Percentiles rank a stretch among this genome's conserved stretches.
Evolutionary conservation across 768 basidiomycete species (phyloP).

Genomic region (Leccinum imitatum): DNA sequence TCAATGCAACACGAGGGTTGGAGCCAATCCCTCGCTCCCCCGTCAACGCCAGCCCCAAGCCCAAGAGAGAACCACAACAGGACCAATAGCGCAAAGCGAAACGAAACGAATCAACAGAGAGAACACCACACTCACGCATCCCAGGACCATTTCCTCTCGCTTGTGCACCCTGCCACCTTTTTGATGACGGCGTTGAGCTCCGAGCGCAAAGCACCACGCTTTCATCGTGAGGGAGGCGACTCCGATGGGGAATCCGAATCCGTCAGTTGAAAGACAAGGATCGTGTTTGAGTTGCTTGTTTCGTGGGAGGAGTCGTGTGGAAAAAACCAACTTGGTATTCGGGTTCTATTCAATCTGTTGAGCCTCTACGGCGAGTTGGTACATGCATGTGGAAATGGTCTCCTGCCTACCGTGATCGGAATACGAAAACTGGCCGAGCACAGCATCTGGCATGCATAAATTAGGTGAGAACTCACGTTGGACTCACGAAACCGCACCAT

Average conservation of each 20-base stretch:
- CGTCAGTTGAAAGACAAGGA: conserved; percentile 65
- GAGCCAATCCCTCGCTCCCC: background rate
- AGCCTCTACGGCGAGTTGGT: background rate
- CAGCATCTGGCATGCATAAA: background rate
- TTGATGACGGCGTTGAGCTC: conserved; percentile 48
- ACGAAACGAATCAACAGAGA: background rate
- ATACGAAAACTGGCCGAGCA: conserved; percentile 33
- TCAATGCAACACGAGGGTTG: conserved; percentile 8
- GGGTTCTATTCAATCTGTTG: background rate
- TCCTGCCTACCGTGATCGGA: conserved; percentile 66
- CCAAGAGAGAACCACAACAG: conserved; percentile 3
- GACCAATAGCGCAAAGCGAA: background rate
- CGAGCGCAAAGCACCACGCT: conserved; percentile 47
- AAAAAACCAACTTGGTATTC: conserved; percentile 19
- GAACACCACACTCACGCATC: conserved; percentile 48
- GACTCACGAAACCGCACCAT: conserved; percentile 56
- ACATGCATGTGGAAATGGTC: conserved; percentile 45
- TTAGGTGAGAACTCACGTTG: conserved; percentile 2
- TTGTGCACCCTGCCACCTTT: conserved; percentile 56
- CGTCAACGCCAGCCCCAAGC: conserved; percentile 2
- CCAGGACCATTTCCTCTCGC: conserved; percentile 61
- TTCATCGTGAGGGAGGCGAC: conserved; percentile 40
- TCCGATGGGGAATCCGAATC: conserved; percentile 51
- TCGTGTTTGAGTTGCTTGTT: conserved; percentile 64
- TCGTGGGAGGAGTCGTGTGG: conserved; percentile 41